These are phyloP conservation scores for Vaccinium vitisidaea DNA, from an alignment of 148 eudicot genomes.

Conservation along the genomic window DNA sequence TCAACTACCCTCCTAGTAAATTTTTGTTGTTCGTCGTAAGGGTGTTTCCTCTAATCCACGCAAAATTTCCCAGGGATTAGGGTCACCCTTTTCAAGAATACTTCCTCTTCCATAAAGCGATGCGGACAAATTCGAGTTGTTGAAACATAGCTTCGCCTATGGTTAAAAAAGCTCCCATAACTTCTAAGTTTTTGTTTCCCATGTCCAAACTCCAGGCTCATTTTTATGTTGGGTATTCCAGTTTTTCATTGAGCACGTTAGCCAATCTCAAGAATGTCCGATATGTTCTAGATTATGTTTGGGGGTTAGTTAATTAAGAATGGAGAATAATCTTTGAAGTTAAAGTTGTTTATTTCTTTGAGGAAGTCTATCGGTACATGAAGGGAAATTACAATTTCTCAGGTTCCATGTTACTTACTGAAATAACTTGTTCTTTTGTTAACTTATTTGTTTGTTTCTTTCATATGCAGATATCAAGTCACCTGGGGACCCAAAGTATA, in stretches of 20 bases:
- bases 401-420: neutral
- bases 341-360: neutral
- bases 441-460: neutral
- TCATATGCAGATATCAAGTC: conserved; percentile 67
- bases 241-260: neutral
- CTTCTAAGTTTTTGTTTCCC: neutral
- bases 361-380: neutral
- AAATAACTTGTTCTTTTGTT: neutral
- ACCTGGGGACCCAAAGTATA: conserved; percentile 66
- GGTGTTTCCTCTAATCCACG: neutral
- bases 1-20: neutral
- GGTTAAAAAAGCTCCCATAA: neutral
- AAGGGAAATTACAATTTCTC: neutral
- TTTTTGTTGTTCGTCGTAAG: neutral
- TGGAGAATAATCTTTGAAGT: neutral
- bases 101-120: neutral
- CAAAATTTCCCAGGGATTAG: neutral
- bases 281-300: neutral
- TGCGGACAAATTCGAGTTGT: neutral
- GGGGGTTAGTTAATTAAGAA: neutral
- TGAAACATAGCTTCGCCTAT: neutral
- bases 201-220: neutral
- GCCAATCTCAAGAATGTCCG: neutral
- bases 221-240: neutral
- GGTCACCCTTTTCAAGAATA: neutral